Evolutionary conservation across 23 red algal genomes (phyloP).

Genomic region (Gracilariopsis chorda): DNA sequence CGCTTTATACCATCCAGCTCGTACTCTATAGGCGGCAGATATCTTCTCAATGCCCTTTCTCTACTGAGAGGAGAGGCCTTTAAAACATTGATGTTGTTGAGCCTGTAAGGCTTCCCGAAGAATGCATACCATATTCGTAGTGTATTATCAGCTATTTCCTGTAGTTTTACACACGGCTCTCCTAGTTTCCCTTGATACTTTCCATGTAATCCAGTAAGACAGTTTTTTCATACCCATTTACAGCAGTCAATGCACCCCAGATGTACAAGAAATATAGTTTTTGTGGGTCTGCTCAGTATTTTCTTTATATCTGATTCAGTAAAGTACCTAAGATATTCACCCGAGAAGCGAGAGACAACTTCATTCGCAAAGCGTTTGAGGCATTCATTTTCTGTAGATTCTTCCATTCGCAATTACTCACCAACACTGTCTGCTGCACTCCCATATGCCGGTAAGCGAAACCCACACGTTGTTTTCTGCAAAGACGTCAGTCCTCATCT

Average conservation of each 20-base stretch:
- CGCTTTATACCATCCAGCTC: background rate
- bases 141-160: background rate
- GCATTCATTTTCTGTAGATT: background rate
- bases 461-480: background rate
- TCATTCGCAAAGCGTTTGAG: background rate
- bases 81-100: constrained; percentile 32
- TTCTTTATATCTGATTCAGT: background rate
- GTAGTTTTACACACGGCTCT: background rate
- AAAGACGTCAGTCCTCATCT: background rate
- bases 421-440: background rate
- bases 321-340: background rate
- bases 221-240: constrained; percentile 25
- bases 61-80: background rate
- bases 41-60: background rate
- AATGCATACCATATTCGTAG: constrained; percentile 31
- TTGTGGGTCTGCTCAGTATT: background rate
- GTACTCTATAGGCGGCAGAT: background rate
- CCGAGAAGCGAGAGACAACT: background rate
- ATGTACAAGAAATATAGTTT: background rate
- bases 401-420: background rate
- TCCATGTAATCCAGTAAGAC: background rate
- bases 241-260: constrained; percentile 3
- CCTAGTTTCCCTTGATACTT: constrained; percentile 26
- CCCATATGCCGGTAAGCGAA: background rate
- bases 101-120: background rate